phyloP scores from a whole-genome alignment of 805 yeast genomes.

The Maudiozyma pseudohumilis region DNA sequence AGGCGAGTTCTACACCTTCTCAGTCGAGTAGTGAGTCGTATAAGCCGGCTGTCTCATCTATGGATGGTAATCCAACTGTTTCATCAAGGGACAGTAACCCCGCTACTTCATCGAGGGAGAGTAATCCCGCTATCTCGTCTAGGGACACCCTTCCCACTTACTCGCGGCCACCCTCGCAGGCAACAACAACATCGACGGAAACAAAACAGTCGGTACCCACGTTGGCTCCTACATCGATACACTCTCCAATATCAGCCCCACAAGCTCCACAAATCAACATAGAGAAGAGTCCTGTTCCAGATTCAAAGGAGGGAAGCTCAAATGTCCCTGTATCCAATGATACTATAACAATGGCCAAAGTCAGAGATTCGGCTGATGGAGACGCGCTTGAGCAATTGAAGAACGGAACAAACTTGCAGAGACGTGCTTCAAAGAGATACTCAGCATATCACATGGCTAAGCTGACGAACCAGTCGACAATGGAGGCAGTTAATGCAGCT shows the following conservation, averaged over 20 bases:
- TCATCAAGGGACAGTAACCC: neutral
- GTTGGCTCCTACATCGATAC: too few relatives aligned
- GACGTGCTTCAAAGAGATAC: conserved; percentile 88
- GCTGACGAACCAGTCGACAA: conserved; percentile 39
- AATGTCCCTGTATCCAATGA: neutral
- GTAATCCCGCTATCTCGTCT: too few relatives aligned
- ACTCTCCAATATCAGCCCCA: neutral
- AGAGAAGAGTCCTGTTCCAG: neutral
- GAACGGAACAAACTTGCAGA: conserved; percentile 69
- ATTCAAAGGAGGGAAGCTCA: neutral
- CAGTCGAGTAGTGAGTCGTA: too few relatives aligned
- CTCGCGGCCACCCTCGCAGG: too few relatives aligned
- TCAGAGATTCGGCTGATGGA: conserved; percentile 15
- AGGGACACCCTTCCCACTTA: too few relatives aligned
- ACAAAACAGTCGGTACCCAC: too few relatives aligned
- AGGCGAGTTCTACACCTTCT: too few relatives aligned
- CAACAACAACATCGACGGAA: too few relatives aligned
- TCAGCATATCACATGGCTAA: conserved; percentile 90
- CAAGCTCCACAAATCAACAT: too few relatives aligned
- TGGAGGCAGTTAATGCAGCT: conserved; percentile 20
- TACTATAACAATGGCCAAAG: conserved; percentile 3
- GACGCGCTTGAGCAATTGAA: conserved; percentile 74
- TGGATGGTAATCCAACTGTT: conserved; percentile 4
- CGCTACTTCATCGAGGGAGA: neutral
- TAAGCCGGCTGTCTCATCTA: too few relatives aligned